Conservation (phyloP, 768 basidiomycete genomes). For the Botryobasidium botryosum region DNA sequence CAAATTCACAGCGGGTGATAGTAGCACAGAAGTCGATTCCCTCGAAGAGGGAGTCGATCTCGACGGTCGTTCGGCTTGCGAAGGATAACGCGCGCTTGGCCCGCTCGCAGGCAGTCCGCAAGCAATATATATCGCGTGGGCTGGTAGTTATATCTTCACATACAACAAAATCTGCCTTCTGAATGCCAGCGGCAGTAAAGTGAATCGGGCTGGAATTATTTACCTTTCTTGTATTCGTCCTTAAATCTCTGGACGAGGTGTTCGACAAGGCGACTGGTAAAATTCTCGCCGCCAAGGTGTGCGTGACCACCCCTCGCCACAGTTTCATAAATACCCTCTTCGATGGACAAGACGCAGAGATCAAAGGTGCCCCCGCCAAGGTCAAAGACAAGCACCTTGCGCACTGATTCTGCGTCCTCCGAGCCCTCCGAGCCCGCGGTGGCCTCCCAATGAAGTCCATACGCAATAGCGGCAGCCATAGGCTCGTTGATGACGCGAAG, state of each 20-base stretch:
- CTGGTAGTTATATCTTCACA: constrained; percentile 22
- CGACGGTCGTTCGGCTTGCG: constrained; percentile 88
- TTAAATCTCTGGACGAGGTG: constrained; percentile 25
- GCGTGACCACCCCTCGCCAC: constrained; percentile 27
- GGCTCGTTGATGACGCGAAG: constrained; percentile 99
- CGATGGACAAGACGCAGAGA: constrained; percentile 26
- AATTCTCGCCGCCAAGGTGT: constrained; percentile 29
- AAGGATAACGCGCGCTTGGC: constrained; percentile 97
- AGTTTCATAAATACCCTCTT: constrained; percentile 26
- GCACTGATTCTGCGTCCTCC: no score
- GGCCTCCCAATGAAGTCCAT: constrained; percentile 42
- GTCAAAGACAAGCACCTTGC: constrained; percentile 33
- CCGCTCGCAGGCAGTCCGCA: constrained; percentile 95
- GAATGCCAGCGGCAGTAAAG: not conserved
- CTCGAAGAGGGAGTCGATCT: constrained; percentile 95
- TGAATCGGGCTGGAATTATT: not conserved
- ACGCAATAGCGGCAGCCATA: constrained; percentile 60
- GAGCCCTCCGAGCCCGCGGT: constrained; percentile 31
- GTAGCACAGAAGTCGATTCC: constrained; percentile 99
- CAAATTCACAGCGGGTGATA: constrained; percentile 94
- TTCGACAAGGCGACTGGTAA: constrained; percentile 26
- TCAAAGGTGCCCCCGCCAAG: constrained; percentile 30
- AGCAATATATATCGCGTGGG: constrained; percentile 81
- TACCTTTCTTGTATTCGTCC: constrained; percentile 22
- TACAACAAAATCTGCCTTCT: constrained; percentile 16